Conservation (phyloP, 1,139 yeast genomes). For the Taiozyma onychis region DNA sequence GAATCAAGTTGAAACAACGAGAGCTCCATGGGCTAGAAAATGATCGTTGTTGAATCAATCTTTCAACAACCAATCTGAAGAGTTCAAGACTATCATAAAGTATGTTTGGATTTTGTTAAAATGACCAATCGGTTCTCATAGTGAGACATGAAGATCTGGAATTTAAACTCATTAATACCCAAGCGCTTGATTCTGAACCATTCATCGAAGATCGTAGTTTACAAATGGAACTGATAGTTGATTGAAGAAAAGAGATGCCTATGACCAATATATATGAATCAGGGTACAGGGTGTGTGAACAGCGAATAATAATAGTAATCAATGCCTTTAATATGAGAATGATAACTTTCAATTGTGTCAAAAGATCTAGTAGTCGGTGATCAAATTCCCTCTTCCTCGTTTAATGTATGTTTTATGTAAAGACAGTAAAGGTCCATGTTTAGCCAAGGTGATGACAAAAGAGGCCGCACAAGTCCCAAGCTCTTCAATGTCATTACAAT, state of each 20-base stretch:
- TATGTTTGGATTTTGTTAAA: neutral
- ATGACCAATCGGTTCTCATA: neutral
- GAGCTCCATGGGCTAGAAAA: conserved; percentile 18
- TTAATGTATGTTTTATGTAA: too few relatives aligned
- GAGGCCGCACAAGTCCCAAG: neutral
- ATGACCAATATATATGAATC: too few relatives aligned
- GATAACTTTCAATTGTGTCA: neutral
- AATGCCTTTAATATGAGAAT: neutral
- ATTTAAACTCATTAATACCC: too few relatives aligned
- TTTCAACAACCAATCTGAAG: neutral
- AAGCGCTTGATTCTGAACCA: too few relatives aligned
- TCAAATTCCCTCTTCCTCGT: too few relatives aligned
- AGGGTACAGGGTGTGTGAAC: too few relatives aligned
- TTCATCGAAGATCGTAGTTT: too few relatives aligned
- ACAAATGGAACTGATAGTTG: too few relatives aligned
- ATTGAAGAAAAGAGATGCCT: too few relatives aligned
- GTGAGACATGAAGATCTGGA: neutral
- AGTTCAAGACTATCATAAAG: neutral
- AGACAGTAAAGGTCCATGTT: neutral
- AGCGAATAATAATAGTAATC: too few relatives aligned
- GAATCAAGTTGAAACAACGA: conserved; percentile 7
- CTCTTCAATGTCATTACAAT: neutral
- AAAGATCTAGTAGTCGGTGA: neutral
- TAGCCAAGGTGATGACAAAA: neutral
- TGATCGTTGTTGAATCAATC: neutral